A percentile compares a stretch with the other conserved stretches of the same genome.
phyloP scores from a whole-genome alignment of 1,139 yeast genomes.

The Hemisphaericaspora xylanilytica region DNA sequence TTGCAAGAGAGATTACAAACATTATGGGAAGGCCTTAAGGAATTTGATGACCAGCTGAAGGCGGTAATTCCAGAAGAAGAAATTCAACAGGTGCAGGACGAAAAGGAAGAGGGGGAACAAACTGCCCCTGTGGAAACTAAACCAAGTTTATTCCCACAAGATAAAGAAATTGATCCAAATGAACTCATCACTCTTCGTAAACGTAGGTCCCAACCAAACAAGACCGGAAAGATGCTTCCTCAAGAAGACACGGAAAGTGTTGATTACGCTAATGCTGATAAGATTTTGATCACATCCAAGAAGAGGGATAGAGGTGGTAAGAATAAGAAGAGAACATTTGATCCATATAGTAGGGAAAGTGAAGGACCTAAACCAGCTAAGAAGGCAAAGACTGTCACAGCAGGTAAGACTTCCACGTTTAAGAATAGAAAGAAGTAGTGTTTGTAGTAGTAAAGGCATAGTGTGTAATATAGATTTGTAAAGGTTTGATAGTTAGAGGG shows the following conservation, averaged over 20 bases:
- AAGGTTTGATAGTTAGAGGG: no score
- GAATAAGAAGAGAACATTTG: conserved; percentile 51
- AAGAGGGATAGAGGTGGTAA: conserved; percentile 19
- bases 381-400: conserved; percentile 35
- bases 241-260: conserved; percentile 23
- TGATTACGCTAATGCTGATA: conserved; percentile 51
- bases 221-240: conserved; percentile 5
- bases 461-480: neutral
- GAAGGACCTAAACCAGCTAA: conserved; percentile 54
- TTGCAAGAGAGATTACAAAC: conserved; percentile 17
- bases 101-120: conserved; percentile 7
- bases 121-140: conserved; percentile 4
- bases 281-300: conserved; percentile 36
- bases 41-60: conserved; percentile 12
- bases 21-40: conserved; percentile 20
- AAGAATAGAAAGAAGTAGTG: conserved; percentile 24
- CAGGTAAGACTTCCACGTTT: conserved; percentile 52
- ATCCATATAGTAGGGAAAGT: conserved; percentile 53
- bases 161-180: conserved; percentile 32
- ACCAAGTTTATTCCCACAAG: conserved; percentile 9
- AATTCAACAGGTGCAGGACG: conserved; percentile 17
- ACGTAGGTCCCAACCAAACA: conserved; percentile 16
- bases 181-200: conserved; percentile 57
- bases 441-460: neutral
- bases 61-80: conserved; percentile 11